Conservation (phyloP, 345 rosid genomes). For the Camelina sativa region DNA sequence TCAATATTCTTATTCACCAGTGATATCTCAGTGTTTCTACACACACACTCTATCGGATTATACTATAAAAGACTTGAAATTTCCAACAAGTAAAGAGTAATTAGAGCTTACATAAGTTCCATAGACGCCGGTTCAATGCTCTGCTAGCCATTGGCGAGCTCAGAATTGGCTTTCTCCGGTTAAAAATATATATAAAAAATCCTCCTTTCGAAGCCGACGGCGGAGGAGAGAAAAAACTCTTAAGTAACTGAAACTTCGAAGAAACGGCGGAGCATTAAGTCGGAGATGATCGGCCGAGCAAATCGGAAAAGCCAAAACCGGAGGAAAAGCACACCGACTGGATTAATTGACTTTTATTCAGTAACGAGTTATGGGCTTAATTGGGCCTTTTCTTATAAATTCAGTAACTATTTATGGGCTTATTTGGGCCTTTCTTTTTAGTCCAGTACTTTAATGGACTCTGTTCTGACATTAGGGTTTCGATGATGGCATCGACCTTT, state of each 20-base stretch:
- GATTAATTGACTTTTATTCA: background rate
- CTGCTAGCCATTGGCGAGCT: slow-evolving; percentile 39
- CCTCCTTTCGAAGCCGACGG: background rate
- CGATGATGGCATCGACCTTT: no score
- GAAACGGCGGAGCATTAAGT: background rate
- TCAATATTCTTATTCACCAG: background rate
- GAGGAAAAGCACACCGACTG: slow-evolving; percentile 23
- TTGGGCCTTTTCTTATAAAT: slow-evolving; percentile 30
- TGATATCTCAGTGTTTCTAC: background rate
- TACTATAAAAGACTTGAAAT: background rate
- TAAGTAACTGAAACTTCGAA: slow-evolving; percentile 5
- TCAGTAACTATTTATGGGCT: slow-evolving; percentile 24
- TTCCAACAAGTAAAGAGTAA: background rate
- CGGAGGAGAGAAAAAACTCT: background rate
- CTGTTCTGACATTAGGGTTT: no score
- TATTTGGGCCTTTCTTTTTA: slow-evolving; percentile 29
- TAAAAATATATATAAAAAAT: background rate
- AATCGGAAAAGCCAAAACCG: slow-evolving; percentile 23
- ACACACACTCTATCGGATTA: background rate
- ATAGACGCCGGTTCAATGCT: slow-evolving; percentile 37
- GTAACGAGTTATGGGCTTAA: slow-evolving; percentile 23
- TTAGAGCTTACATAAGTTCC: slow-evolving; percentile 42
- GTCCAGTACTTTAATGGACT: no score
- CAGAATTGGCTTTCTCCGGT: slow-evolving; percentile 10
- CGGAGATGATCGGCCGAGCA: slow-evolving; percentile 23